phyloP scores from a whole-genome alignment of 495 filamentous ascomycete genomes.

The Cercophora sp. region DNA sequence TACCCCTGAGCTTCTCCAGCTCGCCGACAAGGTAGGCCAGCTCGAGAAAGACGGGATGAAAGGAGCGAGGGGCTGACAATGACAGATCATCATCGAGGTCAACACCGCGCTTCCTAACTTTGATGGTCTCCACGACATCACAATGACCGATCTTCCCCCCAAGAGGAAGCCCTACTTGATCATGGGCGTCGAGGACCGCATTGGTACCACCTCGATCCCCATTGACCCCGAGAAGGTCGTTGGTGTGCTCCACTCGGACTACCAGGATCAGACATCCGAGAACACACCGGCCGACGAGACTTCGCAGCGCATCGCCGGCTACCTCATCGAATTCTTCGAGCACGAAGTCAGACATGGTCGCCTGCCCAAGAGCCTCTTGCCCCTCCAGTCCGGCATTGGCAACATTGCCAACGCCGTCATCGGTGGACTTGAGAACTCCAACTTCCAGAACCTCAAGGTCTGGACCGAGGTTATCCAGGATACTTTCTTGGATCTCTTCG shows the following conservation, averaged over 20 bases:
- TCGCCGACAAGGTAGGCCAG: slow-evolving; percentile 68
- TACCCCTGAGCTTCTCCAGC: slow-evolving; percentile 79
- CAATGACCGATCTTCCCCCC: slow-evolving; percentile 78
- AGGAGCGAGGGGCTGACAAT: not conserved
- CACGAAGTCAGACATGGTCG: slow-evolving; percentile 76
- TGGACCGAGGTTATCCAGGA: slow-evolving; percentile 96
- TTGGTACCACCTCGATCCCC: slow-evolving; percentile 80
- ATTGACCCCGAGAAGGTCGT: slow-evolving; percentile 85
- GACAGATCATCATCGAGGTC: slow-evolving; percentile 80
- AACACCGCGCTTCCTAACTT: slow-evolving; percentile 84
- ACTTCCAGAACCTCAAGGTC: slow-evolving; percentile 83
- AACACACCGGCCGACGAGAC: slow-evolving; percentile 73
- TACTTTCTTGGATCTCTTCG: slow-evolving; percentile 90
- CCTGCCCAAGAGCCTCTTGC: slow-evolving; percentile 72
- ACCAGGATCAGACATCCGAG: slow-evolving; percentile 73
- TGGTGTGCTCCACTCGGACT: slow-evolving; percentile 79
- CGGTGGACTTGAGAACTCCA: slow-evolving; percentile 75
- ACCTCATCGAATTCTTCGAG: slow-evolving; percentile 82
- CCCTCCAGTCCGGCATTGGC: slow-evolving; percentile 85
- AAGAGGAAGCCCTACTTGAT: slow-evolving; percentile 81
- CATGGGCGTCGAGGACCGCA: slow-evolving; percentile 73
- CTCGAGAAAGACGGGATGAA: not conserved
- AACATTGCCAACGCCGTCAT: slow-evolving; percentile 95
- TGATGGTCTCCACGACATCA: slow-evolving; percentile 88
- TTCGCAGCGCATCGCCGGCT: slow-evolving; percentile 67